Evolutionary conservation across 129 eudicot genomes (phyloP).

Genomic region (Apium graveolens): DNA sequence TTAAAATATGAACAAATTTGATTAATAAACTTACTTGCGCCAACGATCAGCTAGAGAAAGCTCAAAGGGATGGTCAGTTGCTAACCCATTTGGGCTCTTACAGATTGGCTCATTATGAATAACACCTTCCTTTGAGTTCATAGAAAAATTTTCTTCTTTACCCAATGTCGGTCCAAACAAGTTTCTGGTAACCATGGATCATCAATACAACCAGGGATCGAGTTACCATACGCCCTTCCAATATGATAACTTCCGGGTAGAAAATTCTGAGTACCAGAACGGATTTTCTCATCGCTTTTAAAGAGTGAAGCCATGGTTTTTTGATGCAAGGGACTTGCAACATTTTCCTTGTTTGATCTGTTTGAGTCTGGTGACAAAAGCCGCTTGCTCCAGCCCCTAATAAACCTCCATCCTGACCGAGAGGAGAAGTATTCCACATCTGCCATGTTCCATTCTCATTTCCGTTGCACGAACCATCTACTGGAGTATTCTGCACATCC

Average conservation of each 20-base stretch:
- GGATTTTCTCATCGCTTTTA: slow-evolving; percentile 49
- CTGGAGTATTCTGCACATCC: slow-evolving; percentile 23
- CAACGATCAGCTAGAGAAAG: slow-evolving; percentile 46
- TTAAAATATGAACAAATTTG: not conserved
- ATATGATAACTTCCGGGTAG: slow-evolving; percentile 30
- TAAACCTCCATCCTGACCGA: slow-evolving; percentile 59
- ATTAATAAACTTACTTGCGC: slow-evolving; percentile 58
- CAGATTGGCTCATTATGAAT: slow-evolving; percentile 34
- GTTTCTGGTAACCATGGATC: slow-evolving; percentile 49
- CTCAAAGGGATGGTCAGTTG: slow-evolving; percentile 43
- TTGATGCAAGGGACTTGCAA: slow-evolving; percentile 34
- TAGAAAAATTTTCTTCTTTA: slow-evolving; percentile 25
- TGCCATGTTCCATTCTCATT: slow-evolving; percentile 66
- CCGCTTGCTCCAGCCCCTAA: slow-evolving; percentile 53
- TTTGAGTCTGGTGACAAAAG: slow-evolving; percentile 44
- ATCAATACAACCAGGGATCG: slow-evolving; percentile 32
- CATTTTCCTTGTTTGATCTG: slow-evolving; percentile 40
- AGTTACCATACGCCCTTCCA: not conserved
- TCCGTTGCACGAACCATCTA: slow-evolving; percentile 21
- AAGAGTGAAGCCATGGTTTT: slow-evolving; percentile 81
- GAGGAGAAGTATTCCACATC: slow-evolving; percentile 77
- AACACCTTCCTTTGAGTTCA: slow-evolving; percentile 25
- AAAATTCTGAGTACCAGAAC: slow-evolving; percentile 26
- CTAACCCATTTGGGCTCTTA: slow-evolving; percentile 48
- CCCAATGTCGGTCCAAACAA: slow-evolving; percentile 31